Conservation (phyloP, 2,329 filamentous ascomycete species). For the Diaporthe eres region DNA sequence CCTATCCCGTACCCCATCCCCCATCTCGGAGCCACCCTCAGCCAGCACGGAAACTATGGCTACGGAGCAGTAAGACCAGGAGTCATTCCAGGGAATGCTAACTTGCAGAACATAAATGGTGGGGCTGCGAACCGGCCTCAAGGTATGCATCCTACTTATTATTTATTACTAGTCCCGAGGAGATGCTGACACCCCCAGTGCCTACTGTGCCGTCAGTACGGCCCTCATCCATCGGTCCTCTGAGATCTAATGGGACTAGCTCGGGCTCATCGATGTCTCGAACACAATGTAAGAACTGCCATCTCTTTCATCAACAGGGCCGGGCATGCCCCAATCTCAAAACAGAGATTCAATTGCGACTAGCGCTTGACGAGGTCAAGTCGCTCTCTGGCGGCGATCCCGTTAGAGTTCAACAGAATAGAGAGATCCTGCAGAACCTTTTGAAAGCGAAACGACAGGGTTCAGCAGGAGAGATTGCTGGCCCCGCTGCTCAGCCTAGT, state of each 20-base stretch:
- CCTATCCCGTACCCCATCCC: conserved; percentile 9
- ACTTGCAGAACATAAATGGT: background rate
- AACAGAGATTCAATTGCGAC: conserved; percentile 73
- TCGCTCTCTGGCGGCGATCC: conserved; percentile 44
- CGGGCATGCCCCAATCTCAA: conserved; percentile 74
- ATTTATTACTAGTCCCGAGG: background rate
- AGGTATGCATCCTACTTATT: background rate
- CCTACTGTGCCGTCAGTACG: background rate
- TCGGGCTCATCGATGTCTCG: conserved; percentile 59
- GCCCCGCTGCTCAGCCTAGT: conserved; percentile 1
- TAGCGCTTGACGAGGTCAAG: conserved; percentile 75
- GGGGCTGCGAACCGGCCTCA: background rate
- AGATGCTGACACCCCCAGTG: background rate
- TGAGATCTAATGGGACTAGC: background rate
- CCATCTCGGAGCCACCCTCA: background rate
- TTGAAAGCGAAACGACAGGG: conserved; percentile 22
- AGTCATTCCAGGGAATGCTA: background rate
- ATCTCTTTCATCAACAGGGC: conserved; percentile 70
- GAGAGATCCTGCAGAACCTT: conserved; percentile 33
- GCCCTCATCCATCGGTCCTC: background rate
- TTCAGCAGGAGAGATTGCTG: background rate
- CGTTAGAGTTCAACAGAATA: conserved; percentile 8
- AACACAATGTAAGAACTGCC: conserved; percentile 75
- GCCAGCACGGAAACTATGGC: background rate
- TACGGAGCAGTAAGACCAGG: background rate